phyloP scores from a whole-genome alignment of 192 early-diverging fungal genomes.

The Phlyctochytrium arcticum region DNA sequence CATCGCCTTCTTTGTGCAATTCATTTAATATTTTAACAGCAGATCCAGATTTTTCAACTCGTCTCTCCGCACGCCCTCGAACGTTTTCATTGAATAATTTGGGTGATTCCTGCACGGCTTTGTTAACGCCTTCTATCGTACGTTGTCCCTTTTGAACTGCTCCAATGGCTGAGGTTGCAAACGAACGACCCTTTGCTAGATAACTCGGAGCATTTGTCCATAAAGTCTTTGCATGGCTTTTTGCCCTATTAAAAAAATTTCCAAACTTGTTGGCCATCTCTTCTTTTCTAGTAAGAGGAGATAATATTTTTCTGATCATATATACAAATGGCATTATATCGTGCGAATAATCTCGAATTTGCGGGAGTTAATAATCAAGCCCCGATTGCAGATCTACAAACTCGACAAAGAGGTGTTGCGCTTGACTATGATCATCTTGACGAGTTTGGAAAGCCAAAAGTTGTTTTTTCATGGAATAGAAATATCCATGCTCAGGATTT shows the following conservation, averaged over 20 bases:
- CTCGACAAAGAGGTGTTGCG: not conserved
- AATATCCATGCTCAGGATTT: constrained; percentile 6
- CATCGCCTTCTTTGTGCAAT: not conserved
- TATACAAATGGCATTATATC: constrained; percentile 7
- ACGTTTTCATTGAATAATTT: not conserved
- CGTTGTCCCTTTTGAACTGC: not conserved
- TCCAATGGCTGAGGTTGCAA: not conserved
- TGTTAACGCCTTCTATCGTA: not conserved
- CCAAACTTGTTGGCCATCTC: no score
- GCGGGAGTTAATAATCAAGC: no score
- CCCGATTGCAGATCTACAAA: constrained; percentile 7
- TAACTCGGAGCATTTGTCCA: not conserved
- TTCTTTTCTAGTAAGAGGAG: not conserved
- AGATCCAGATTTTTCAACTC: not conserved
- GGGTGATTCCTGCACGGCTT: not conserved
- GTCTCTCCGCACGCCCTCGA: not conserved
- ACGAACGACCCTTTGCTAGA: not conserved
- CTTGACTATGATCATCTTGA: constrained; percentile 5
- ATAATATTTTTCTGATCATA: not conserved
- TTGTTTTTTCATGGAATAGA: constrained; percentile 3
- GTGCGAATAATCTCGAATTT: not conserved
- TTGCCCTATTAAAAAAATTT: not conserved
- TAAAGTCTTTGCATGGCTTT: not conserved
- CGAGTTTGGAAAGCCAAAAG: not conserved
- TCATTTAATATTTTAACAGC: not conserved